phyloP scores from a whole-genome alignment of 495 filamentous ascomycete genomes.

The Barbatosphaeria neglecta region DNA sequence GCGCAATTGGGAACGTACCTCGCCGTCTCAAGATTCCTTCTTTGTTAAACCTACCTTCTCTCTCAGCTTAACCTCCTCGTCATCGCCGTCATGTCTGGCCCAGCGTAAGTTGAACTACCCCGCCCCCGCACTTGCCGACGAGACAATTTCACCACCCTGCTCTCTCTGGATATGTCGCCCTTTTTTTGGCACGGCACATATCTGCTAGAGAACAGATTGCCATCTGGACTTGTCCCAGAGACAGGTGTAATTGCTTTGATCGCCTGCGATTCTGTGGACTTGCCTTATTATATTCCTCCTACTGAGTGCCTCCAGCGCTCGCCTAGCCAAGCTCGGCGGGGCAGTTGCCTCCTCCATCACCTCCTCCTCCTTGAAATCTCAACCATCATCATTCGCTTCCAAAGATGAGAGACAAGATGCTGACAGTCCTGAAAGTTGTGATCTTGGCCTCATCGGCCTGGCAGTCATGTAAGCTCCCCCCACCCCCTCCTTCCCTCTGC shows the following conservation, averaged over 20 bases:
- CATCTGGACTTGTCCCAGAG: background rate
- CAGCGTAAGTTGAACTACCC: conserved; percentile 37
- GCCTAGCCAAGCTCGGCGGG: conserved; percentile 69
- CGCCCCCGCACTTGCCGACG: conserved; percentile 13
- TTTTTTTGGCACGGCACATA: background rate
- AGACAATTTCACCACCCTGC: conserved; percentile 2
- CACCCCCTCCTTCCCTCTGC: conserved; percentile 1
- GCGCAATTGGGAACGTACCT: background rate
- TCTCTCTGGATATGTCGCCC: background rate
- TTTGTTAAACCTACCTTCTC: conserved; percentile 2
- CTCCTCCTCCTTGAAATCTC: conserved; percentile 12
- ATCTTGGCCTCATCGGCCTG: conserved; percentile 99
- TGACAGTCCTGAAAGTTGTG: conserved; percentile 46
- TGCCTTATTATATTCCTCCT: conserved; percentile 29
- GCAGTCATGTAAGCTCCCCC: conserved; percentile 72
- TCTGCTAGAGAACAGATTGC: background rate
- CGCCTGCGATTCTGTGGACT: conserved; percentile 7
- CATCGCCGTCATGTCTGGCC: conserved; percentile 33
- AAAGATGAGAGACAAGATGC: conserved; percentile 23
- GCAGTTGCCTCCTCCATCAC: conserved; percentile 10
- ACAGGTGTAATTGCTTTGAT: background rate
- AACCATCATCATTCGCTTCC: conserved; percentile 9
- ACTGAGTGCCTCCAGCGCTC: conserved; percentile 55
- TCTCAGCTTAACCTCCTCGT: background rate
- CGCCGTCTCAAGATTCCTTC: conserved; percentile 4